phyloP scores from a whole-genome alignment of 2,329 filamentous ascomycete genomes.

The Epichloe coenophiala region DNA sequence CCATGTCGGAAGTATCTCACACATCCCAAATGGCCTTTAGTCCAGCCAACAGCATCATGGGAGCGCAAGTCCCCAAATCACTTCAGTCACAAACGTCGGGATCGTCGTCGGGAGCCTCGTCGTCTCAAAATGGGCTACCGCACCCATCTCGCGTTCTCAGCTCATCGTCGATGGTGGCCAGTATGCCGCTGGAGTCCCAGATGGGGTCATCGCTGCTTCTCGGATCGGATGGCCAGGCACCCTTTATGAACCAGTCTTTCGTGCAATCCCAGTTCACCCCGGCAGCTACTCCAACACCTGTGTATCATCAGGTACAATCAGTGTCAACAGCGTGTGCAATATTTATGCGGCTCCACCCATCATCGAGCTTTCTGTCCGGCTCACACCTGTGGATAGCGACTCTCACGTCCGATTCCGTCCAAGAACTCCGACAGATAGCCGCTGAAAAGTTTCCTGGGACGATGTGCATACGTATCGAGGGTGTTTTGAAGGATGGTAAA shows the following conservation, averaged over 20 bases:
- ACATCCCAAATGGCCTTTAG: slow-evolving; percentile 13
- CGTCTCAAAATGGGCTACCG: slow-evolving; percentile 8
- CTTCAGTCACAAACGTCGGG: slow-evolving; percentile 10
- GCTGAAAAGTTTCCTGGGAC: slow-evolving; percentile 46
- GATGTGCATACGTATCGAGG: slow-evolving; percentile 48
- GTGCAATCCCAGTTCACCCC: slow-evolving; percentile 16
- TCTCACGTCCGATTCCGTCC: slow-evolving; percentile 41
- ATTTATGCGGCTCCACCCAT: slow-evolving; percentile 54
- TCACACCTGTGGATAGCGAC: slow-evolving; percentile 53
- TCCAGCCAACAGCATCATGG: slow-evolving; percentile 8
- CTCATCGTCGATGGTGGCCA: slow-evolving; percentile 10
- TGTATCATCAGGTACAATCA: slow-evolving; percentile 12
- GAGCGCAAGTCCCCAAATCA: slow-evolving; percentile 10
- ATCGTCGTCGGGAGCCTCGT: slow-evolving; percentile 4
- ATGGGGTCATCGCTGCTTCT: slow-evolving; percentile 26
- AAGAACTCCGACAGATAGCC: slow-evolving; percentile 50
- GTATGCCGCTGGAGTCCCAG: slow-evolving; percentile 20
- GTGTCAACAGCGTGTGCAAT: slow-evolving; percentile 33
- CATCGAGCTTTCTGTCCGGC: slow-evolving; percentile 38
- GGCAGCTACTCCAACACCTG: slow-evolving; percentile 11
- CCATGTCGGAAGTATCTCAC: slow-evolving; percentile 12
- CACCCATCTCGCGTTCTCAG: slow-evolving; percentile 14
- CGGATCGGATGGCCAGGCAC: slow-evolving; percentile 22
- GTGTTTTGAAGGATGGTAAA: slow-evolving; percentile 45
- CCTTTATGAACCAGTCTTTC: slow-evolving; percentile 21